A percentile compares a stretch with the other conserved stretches of the same genome.
Evolutionary conservation across 2,329 filamentous ascomycete genomes (phyloP).

Genomic region (Davidsoniella australis): DNA sequence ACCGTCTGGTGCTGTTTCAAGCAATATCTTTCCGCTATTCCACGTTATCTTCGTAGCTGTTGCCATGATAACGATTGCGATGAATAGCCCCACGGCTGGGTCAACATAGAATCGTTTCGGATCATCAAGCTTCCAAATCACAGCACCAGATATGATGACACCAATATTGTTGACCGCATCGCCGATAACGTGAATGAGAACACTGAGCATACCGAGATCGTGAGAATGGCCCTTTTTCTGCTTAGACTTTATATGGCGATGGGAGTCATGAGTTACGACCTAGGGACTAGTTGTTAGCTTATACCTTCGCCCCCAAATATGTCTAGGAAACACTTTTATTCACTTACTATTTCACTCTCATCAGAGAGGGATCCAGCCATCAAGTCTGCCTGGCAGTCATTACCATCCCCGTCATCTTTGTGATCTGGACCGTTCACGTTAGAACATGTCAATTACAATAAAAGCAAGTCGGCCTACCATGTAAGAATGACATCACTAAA

Average conservation of each 20-base stretch:
- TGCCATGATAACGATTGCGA: conserved; percentile 54
- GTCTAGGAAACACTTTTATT: not conserved
- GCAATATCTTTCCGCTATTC: conserved; percentile 45
- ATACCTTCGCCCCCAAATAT: too few relatives aligned
- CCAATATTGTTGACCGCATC: conserved; percentile 64
- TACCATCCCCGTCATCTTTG: conserved; percentile 14
- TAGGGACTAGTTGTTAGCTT: not conserved
- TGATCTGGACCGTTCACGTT: conserved; percentile 11
- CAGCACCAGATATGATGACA: conserved; percentile 50
- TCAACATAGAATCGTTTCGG: conserved; percentile 52
- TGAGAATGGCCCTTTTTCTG: conserved; percentile 22
- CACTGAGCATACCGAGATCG: conserved; percentile 56
- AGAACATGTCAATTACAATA: too few relatives aligned
- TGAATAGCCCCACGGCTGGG: conserved; percentile 50
- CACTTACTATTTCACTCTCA: conserved; percentile 14
- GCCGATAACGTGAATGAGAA: conserved; percentile 52
- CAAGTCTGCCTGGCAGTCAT: conserved; percentile 6
- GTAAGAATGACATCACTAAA: conserved; percentile 39
- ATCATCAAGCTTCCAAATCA: conserved; percentile 49
- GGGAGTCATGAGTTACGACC: conserved; percentile 25
- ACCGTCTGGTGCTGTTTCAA: conserved; percentile 46
- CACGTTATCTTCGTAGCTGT: conserved; percentile 46
- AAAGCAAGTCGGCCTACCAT: too few relatives aligned
- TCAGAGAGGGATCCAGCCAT: not conserved
- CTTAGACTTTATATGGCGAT: conserved; percentile 26